Percentiles rank a stretch among this genome's conserved stretches.
These are phyloP conservation scores for Leucosporidium yakuticum DNA, from an alignment of 768 basidiomycete genomes.

Conservation along the genomic window DNA sequence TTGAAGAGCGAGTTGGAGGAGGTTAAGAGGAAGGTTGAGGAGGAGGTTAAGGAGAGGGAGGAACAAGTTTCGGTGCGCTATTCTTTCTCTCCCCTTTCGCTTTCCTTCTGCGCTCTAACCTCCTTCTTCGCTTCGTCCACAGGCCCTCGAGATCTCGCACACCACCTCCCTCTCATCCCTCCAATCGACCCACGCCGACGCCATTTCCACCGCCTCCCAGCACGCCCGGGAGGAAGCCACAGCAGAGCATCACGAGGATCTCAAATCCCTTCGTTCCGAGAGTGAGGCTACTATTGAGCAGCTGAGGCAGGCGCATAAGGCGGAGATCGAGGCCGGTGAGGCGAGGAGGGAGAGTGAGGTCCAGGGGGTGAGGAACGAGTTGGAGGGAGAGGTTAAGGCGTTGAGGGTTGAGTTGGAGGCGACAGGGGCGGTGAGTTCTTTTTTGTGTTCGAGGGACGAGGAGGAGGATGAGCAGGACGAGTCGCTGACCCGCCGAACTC, in stretches of 20 bases:
- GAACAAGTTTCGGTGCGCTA: background rate
- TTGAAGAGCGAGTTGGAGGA: constrained; percentile 9
- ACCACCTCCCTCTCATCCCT: background rate
- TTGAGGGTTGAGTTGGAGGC: constrained; percentile 63
- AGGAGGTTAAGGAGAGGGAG: background rate
- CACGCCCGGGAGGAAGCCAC: constrained; percentile 43
- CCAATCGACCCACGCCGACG: background rate
- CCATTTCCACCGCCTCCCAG: background rate
- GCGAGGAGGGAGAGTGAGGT: constrained; percentile 57
- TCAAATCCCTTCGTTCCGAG: constrained; percentile 62
- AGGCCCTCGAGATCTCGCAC: background rate
- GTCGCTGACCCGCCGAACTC: background rate
- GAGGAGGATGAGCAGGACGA: background rate
- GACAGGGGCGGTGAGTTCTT: constrained; percentile 48
- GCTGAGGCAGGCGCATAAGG: constrained; percentile 58
- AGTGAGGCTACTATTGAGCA: constrained; percentile 65
- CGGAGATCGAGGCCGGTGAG: constrained; percentile 56
- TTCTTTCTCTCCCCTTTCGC: background rate
- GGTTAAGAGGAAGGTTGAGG: background rate
- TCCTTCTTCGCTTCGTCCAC: background rate
- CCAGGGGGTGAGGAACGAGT: constrained; percentile 38
- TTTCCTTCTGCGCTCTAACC: background rate
- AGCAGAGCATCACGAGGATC: constrained; percentile 67
- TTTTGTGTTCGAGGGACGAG: no score
- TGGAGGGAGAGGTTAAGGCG: constrained; percentile 57